phyloP scores from a whole-genome alignment of 1,139 yeast genomes.

The Yamadazyma atmosphaerica region DNA sequence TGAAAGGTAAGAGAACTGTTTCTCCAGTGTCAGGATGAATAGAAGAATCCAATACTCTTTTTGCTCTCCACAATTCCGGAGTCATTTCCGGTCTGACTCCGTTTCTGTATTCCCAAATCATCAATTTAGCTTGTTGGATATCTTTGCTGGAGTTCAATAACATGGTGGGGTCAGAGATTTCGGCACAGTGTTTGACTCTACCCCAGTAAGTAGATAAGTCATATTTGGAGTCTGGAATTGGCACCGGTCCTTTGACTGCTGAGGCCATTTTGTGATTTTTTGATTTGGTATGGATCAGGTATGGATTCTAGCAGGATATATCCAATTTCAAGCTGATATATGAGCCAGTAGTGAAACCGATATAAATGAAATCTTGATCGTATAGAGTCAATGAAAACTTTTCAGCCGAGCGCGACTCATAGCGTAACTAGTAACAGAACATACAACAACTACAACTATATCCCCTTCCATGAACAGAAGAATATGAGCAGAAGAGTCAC shows the following conservation, averaged over 20 bases:
- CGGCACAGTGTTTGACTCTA: slow-evolving; percentile 90
- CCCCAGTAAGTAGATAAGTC: slow-evolving; percentile 88
- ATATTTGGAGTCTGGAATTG: slow-evolving; percentile 75
- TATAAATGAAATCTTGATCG: no score
- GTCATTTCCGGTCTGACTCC: slow-evolving; percentile 65
- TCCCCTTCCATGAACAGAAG: no score
- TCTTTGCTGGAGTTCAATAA: slow-evolving; percentile 68
- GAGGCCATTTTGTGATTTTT: slow-evolving; percentile 63
- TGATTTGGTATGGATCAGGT: background rate
- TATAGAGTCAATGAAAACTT: no score
- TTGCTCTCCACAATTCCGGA: slow-evolving; percentile 88
- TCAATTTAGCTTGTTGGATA: slow-evolving; percentile 60
- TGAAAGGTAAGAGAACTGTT: slow-evolving; percentile 85
- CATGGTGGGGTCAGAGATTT: slow-evolving; percentile 90
- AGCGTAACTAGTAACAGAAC: no score
- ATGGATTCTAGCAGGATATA: no score
- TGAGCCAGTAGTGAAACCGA: no score
- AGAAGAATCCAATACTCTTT: slow-evolving; percentile 80
- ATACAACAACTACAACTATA: no score
- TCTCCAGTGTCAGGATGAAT: slow-evolving; percentile 96
- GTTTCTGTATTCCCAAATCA: slow-evolving; percentile 70
- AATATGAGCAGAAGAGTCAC: slow-evolving; percentile 13
- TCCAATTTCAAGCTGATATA: no score
- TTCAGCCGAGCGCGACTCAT: no score
- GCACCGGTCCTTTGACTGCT: slow-evolving; percentile 76